Conservation (phyloP, 164 flowering plant species). For the Protea cynaroides region DNA sequence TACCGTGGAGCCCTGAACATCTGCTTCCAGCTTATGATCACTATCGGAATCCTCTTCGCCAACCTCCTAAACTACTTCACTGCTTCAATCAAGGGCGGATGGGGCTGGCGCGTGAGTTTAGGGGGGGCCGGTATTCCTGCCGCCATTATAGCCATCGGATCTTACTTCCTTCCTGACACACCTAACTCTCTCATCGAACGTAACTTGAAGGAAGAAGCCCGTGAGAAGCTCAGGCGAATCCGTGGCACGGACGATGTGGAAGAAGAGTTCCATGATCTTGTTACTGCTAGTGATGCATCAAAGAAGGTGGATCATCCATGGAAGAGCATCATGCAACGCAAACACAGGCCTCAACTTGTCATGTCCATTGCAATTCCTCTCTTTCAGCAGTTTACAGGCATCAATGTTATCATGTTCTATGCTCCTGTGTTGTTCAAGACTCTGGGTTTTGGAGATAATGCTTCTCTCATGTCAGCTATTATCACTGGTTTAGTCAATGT, state of each 20-base stretch:
- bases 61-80: conserved; percentile 22
- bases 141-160: conserved; percentile 12
- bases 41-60: conserved; percentile 27
- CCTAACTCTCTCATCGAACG: conserved; percentile 28
- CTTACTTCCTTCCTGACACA: conserved; percentile 27
- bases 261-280: conserved; percentile 15
- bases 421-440: conserved; percentile 19
- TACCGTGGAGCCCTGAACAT: conserved; percentile 28
- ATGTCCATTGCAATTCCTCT: conserved; percentile 20
- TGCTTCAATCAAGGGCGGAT: conserved; percentile 14
- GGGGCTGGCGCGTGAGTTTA: conserved; percentile 28
- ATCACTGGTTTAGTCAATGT: conserved; percentile 16
- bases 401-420: conserved; percentile 10
- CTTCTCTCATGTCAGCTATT: conserved; percentile 15
- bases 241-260: conserved; percentile 19
- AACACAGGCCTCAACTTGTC: conserved; percentile 19
- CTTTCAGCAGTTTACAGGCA: conserved; percentile 14
- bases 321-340: conserved; percentile 8
- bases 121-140: conserved; percentile 26
- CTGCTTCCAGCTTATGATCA: conserved; percentile 25
- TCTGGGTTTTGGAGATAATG: conserved; percentile 16
- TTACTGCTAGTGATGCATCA: conserved; percentile 18
- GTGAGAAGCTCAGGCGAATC: conserved; percentile 6
- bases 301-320: conserved; percentile 12
- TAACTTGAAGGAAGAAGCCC: conserved; percentile 9